These are phyloP conservation scores for Eucalyptus regnans DNA, from an alignment of 345 rosid species.

Conservation along the genomic window DNA sequence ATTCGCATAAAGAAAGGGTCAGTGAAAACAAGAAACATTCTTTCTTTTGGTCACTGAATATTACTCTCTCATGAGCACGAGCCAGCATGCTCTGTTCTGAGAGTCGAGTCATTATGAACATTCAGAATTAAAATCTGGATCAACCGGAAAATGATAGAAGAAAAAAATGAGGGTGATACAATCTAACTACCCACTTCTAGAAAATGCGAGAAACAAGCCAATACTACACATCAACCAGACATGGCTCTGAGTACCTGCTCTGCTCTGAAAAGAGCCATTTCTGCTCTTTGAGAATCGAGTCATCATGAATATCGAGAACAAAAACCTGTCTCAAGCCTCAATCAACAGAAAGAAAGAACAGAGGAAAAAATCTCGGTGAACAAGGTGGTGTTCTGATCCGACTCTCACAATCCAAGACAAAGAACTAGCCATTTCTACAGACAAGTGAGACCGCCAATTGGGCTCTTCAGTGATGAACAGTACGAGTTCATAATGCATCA, in stretches of 20 bases:
- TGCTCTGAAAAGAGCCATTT: background rate
- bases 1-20: background rate
- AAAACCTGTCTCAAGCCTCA: background rate
- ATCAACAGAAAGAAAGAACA: rapidly evolving
- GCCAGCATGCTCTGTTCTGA: background rate
- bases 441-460: background rate
- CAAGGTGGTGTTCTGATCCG: background rate
- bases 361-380: background rate
- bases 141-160: background rate
- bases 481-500: too few relatives aligned
- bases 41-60: background rate
- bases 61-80: background rate
- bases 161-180: background rate
- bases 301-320: background rate
- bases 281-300: background rate
- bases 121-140: background rate
- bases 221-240: background rate
- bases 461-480: too few relatives aligned
- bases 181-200: background rate
- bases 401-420: background rate
- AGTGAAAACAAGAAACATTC: background rate
- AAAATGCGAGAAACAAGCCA: background rate
- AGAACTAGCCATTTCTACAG: background rate
- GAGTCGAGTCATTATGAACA: background rate
- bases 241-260: background rate